Conservation (phyloP, 83 land plant species). For the Diphasiastrum complanatum region DNA sequence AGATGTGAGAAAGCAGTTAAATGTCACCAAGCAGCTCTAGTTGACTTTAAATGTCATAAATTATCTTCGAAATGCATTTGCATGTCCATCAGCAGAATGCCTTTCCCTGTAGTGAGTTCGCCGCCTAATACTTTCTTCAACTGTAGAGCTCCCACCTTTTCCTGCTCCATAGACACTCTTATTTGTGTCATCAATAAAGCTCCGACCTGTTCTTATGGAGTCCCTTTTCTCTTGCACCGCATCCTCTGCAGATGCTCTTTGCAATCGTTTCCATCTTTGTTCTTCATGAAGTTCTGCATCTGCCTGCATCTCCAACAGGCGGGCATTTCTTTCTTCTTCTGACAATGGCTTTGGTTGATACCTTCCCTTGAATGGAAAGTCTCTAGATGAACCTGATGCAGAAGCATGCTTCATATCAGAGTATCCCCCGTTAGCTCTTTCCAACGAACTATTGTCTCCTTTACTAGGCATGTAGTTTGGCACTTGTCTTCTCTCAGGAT, state of each 20-base stretch:
- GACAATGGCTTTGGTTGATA: slow-evolving; percentile 34
- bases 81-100: slow-evolving; percentile 36
- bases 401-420: background rate
- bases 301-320: slow-evolving; percentile 68
- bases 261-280: slow-evolving; percentile 83
- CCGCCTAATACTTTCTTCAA: slow-evolving; percentile 85
- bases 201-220: slow-evolving; percentile 27
- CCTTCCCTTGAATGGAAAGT: slow-evolving; percentile 7
- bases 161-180: slow-evolving; percentile 77
- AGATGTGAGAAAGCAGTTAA: too few relatives aligned
- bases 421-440: background rate
- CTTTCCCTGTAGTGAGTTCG: slow-evolving; percentile 66
- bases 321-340: slow-evolving; percentile 76
- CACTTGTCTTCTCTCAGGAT: too few relatives aligned
- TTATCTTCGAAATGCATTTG: slow-evolving; percentile 74
- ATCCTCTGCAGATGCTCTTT: slow-evolving; percentile 74
- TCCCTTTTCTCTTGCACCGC: slow-evolving; percentile 34
- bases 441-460: background rate
- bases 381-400: slow-evolving; percentile 1
- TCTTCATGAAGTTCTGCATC: slow-evolving; percentile 95
- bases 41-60: too few relatives aligned
- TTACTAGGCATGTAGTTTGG: too few relatives aligned
- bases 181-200: slow-evolving; percentile 67
- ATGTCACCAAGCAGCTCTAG: too few relatives aligned
- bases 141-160: slow-evolving; percentile 60